Evolutionary conservation across 495 filamentous ascomycete genomes (phyloP), one percentile per base, ranked within the genome.

Genomic region (Stereocaulon alpinum): DNA sequence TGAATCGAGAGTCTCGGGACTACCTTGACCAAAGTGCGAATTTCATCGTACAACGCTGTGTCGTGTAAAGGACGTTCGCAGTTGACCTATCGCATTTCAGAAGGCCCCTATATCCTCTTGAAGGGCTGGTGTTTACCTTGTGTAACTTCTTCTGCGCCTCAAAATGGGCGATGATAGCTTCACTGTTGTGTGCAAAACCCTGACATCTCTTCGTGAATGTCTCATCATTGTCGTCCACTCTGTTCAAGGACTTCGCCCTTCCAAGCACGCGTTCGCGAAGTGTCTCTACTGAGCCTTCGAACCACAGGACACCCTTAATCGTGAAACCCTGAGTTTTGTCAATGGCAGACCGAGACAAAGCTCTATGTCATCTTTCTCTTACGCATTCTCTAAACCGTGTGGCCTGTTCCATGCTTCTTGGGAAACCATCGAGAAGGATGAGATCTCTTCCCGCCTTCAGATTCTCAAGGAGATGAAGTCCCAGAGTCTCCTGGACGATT

Each of bases 381-480:
- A 74, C 73, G 51, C 61, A 43, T 4, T 49, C 50, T 50, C 72
- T 68, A 20, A 75, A 74, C 17, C 40, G 63, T 5, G 41, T 24
- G 11, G 63, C 59, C 41, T 70, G 70, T 20, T 70, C 71, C 18
- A 68, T 58, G 54, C 66, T 66, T 5, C 73, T 63, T 2, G 72
- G 72, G 24, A 76, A 75, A 27, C 72, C 73, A 60, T 76, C 72
- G 40, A 76, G 27, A 11, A 74, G 52, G 49, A 65, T 70, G 18
- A 18, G 7, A 29, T 32, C n/a, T 15, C 50, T 24, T 22, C 58
- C 20, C 14, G 49, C 6, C 54, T 51, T 52, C 20, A 71, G 65
- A 51, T 63, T 62, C 15, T 57, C 15, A 15, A 59, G 22, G n/a
- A 74, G 59, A 20, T 63, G 1, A 4, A 6, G 20, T 29, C 51